A percentile compares a stretch with the other conserved stretches of the same genome.
Conservation (phyloP, 1,284 basidiomycete genomes). For the Gymnopus androsaceus region DNA sequence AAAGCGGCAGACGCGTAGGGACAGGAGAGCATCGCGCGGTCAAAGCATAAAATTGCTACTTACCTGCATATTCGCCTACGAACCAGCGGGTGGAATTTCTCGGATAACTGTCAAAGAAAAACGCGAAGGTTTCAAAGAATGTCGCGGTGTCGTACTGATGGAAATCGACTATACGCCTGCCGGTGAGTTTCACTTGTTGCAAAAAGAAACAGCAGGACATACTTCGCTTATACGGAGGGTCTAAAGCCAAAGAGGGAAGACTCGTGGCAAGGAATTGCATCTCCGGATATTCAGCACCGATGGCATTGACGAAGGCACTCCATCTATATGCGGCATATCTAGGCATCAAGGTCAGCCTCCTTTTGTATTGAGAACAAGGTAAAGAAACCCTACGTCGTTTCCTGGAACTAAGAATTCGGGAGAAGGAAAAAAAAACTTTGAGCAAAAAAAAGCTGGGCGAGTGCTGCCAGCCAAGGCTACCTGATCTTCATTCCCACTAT, state of each 20-base stretch:
- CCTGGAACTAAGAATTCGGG: conserved; percentile 33
- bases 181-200: conserved; percentile 1
- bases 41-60: too few species aligned
- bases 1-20: too few species aligned
- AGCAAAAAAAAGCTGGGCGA: too few species aligned
- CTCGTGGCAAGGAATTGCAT: conserved; percentile 38
- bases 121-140: conserved; percentile 34
- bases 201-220: conserved; percentile 11
- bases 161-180: conserved; percentile 31
- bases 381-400: conserved; percentile 27
- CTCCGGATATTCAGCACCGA: conserved; percentile 29
- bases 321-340: conserved; percentile 40
- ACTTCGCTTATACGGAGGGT: conserved; percentile 38
- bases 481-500: conserved; percentile 40
- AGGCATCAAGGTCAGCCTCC: not conserved
- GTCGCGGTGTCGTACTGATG: conserved; percentile 38
- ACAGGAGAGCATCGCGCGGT: too few species aligned
- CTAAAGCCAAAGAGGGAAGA: conserved; percentile 34
- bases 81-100: conserved; percentile 39
- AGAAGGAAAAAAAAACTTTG: not conserved
- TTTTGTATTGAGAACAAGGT: not conserved
- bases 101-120: conserved; percentile 40
- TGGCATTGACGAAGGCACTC: conserved; percentile 35
- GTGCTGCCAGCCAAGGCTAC: too few species aligned
- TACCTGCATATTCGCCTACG: conserved; percentile 35